Evolutionary conservation across 2,329 filamentous ascomycete genomes (phyloP).

Genomic region (Zasmidium citrigriseum): DNA sequence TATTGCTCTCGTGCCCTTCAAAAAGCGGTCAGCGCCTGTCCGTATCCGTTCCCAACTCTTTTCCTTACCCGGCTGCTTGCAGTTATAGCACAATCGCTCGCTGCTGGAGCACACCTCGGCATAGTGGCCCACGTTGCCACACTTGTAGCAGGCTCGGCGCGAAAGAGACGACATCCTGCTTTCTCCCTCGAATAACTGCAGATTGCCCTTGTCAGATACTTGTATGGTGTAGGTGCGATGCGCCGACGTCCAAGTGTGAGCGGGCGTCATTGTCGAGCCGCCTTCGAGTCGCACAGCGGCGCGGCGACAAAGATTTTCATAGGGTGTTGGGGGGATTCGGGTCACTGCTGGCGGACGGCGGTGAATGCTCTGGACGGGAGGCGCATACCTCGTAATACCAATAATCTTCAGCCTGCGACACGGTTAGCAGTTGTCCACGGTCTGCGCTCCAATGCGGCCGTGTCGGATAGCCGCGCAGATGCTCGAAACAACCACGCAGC

Average conservation of each 20-base stretch:
- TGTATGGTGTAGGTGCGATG: slow-evolving; percentile 9
- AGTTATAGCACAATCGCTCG: slow-evolving; percentile 99
- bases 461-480: slow-evolving; percentile 5
- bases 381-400: slow-evolving; percentile 24
- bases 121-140: slow-evolving; percentile 56
- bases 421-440: slow-evolving; percentile 9
- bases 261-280: slow-evolving; percentile 1
- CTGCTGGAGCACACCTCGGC: slow-evolving; percentile 94
- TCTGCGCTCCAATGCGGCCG: background rate
- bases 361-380: slow-evolving; percentile 7
- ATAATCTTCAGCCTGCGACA: slow-evolving; percentile 14
- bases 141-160: slow-evolving; percentile 57
- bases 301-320: slow-evolving; percentile 6
- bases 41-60: slow-evolving; percentile 33
- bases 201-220: slow-evolving; percentile 15
- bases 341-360: slow-evolving; percentile 1
- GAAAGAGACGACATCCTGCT: slow-evolving; percentile 54
- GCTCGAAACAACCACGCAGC: background rate
- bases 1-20: slow-evolving; percentile 90
- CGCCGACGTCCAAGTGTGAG: slow-evolving; percentile 9
- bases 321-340: slow-evolving; percentile 9
- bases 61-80: slow-evolving; percentile 77
- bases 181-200: slow-evolving; percentile 16
- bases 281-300: slow-evolving; percentile 5
- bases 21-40: slow-evolving; percentile 27